A percentile compares a stretch with the other conserved stretches of the same genome.
Evolutionary conservation across 2,329 filamentous ascomycete genomes (phyloP).

Genomic region (Pezicula carpinea): DNA sequence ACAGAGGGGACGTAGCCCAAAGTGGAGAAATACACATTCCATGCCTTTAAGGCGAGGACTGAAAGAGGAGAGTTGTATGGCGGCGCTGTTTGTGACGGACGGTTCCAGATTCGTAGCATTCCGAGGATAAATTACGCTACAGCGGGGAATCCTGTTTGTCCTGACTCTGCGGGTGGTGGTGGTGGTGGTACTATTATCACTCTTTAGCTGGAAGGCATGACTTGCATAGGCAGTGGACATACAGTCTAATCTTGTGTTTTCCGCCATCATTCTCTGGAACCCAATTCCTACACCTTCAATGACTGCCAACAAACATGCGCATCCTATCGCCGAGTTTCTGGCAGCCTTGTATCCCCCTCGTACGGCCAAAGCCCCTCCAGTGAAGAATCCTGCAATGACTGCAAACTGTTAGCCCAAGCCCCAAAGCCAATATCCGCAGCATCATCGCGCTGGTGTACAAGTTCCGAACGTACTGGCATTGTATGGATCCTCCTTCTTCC

Average conservation of each 20-base stretch:
- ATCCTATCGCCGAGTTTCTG: slow-evolving; percentile 93
- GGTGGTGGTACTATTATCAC: slow-evolving; percentile 24
- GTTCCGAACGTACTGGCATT: slow-evolving; percentile 64
- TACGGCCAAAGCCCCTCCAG: slow-evolving; percentile 85
- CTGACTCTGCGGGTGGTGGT: slow-evolving; percentile 25
- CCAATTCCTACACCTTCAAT: slow-evolving; percentile 97
- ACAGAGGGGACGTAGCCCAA: slow-evolving; percentile 18
- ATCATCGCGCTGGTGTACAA: neutral
- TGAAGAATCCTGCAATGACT: slow-evolving; percentile 94
- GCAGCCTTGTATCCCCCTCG: slow-evolving; percentile 89
- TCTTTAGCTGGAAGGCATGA: slow-evolving; percentile 11
- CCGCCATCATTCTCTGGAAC: slow-evolving; percentile 90
- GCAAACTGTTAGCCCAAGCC: slow-evolving; percentile 12
- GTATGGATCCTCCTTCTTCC: slow-evolving; percentile 97
- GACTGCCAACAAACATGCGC: slow-evolving; percentile 87
- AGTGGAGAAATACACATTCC: slow-evolving; percentile 21
- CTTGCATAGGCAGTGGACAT: slow-evolving; percentile 16
- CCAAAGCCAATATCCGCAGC: neutral
- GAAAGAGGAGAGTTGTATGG: slow-evolving; percentile 28
- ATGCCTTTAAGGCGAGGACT: slow-evolving; percentile 19
- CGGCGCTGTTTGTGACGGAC: slow-evolving; percentile 14
- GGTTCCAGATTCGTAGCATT: slow-evolving; percentile 10
- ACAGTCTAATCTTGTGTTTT: slow-evolving; percentile 78
- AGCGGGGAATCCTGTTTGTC: slow-evolving; percentile 25
- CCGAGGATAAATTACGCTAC: slow-evolving; percentile 17